Conservation (phyloP, 306 rosid genomes). For the Ammopiptanthus mongolicus region DNA sequence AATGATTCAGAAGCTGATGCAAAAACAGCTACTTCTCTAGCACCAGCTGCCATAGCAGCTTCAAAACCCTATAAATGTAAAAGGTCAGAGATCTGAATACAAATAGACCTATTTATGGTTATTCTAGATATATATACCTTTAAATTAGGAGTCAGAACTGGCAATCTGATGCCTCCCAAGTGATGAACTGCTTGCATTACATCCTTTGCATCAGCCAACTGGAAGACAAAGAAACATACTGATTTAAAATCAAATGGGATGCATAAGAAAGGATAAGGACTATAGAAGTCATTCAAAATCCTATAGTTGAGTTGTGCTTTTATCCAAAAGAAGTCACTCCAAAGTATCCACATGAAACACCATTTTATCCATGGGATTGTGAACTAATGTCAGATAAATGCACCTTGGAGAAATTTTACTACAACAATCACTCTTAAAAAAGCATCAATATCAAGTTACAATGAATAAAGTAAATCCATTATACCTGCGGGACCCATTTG, state of each 20-base stretch:
- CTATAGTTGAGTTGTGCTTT: background rate
- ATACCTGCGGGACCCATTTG: conserved; percentile 95
- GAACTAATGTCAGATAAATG: background rate
- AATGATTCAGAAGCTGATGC: conserved; percentile 93
- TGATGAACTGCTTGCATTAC: conserved; percentile 67
- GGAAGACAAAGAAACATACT: conserved; percentile 7
- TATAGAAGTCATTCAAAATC: background rate
- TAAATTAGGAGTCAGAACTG: conserved; percentile 84
- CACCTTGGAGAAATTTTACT: background rate
- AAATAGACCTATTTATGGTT: background rate
- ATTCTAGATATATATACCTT: conserved; percentile 39
- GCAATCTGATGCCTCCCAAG: conserved; percentile 59
- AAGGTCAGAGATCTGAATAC: conserved; percentile 8
- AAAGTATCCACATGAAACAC: background rate
- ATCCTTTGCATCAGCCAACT: conserved; percentile 87
- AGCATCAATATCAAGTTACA: conserved; percentile 1
- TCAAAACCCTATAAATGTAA: conserved; percentile 62
- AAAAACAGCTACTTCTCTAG: conserved; percentile 81
- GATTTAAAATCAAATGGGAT: background rate
- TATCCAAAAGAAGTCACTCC: background rate
- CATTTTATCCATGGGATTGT: background rate
- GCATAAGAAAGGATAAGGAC: background rate
- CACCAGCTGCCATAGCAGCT: conserved; percentile 87
- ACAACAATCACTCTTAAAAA: background rate
- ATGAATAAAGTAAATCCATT: background rate